Base-by-base conservation (phyloP, 1,284 basidiomycete species). In the Leccinum fallax region DNA sequence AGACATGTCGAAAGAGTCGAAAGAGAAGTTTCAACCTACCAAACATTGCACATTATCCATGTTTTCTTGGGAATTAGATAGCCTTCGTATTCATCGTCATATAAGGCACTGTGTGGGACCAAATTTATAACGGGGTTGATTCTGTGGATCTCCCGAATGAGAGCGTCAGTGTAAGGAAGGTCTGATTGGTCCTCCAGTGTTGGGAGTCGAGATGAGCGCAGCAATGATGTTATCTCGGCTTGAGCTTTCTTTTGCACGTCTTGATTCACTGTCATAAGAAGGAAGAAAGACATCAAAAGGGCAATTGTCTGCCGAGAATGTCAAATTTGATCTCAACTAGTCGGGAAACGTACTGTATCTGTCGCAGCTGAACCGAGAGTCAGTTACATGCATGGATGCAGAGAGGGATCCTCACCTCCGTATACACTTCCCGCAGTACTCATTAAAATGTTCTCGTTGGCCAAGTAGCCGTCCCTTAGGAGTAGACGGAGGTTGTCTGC, bases 241-340 rank as follows among this genome's bases (percentile, higher is more conserved):
- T 66, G 64, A 36, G 64, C 64, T 34, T 55, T 65, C 32, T 57
- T 61, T 57, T 65, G 64, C n/a, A 57, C 28, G 8, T 65, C 60
- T 26, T 57, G 63, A 40, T 55, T 36, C 4, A 65, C 56, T 6
- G 59, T 61, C 63, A 65, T 65, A 1, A 71, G 67, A n/a, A 77
- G 67, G 40, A 76, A 64, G 57, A 75, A 74, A 5, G 67, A 68
- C 32, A 62, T 58, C 13, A 72, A 19, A 4, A 64, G 59, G 6
- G 71, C 64, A 24, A 67, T 58, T 2, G 70, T 71, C 69, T 70
- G 40, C n/a, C 24, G 49, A 26, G 5, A 54, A 54, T 10, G 28
- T 54, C 32, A 61, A 49, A 8, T 21, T 61, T 11, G 13, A 11
- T 16, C 49, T 36, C 13, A 19, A 28, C 7, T 8, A 11, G 16